Evolutionary conservation across 176 grass and related monocot species (phyloP).

Genomic region (Lolium multiflorum): DNA sequence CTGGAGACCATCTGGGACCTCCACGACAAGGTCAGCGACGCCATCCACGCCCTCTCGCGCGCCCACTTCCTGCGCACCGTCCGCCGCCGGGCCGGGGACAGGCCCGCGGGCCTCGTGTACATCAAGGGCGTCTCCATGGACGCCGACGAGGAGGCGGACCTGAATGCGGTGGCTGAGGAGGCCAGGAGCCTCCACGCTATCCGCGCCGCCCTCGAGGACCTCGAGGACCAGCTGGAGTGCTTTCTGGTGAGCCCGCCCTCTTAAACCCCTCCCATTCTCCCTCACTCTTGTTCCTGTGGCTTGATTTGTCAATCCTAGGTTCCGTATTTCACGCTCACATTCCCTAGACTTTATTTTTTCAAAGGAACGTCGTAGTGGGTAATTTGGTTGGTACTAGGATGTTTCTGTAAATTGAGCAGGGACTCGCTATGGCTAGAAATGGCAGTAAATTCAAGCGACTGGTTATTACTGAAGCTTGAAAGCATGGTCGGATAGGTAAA

Average conservation of each 20-base stretch:
- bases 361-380: background rate
- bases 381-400: conserved; percentile 14
- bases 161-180: conserved; percentile 62
- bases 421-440: background rate
- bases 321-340: no score
- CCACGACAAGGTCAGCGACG: conserved; percentile 94
- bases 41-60: conserved; percentile 85
- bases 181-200: conserved; percentile 87
- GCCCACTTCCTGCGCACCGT: conserved; percentile 77
- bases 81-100: conserved; percentile 40
- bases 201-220: conserved; percentile 83
- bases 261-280: background rate
- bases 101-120: conserved; percentile 51
- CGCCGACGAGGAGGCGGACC: conserved; percentile 19
- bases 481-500: background rate
- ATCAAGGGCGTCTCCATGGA: conserved; percentile 47
- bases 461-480: conserved; percentile 22
- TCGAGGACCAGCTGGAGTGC: conserved; percentile 95
- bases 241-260: conserved; percentile 67
- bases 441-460: background rate
- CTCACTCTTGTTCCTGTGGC: background rate
- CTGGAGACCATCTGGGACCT: conserved; percentile 95
- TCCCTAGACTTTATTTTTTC: conserved; percentile 16
- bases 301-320: background rate
- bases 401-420: background rate